phyloP scores from a whole-genome alignment of 2,329 filamentous ascomycete species.

The Diaporthe helianthi region DNA sequence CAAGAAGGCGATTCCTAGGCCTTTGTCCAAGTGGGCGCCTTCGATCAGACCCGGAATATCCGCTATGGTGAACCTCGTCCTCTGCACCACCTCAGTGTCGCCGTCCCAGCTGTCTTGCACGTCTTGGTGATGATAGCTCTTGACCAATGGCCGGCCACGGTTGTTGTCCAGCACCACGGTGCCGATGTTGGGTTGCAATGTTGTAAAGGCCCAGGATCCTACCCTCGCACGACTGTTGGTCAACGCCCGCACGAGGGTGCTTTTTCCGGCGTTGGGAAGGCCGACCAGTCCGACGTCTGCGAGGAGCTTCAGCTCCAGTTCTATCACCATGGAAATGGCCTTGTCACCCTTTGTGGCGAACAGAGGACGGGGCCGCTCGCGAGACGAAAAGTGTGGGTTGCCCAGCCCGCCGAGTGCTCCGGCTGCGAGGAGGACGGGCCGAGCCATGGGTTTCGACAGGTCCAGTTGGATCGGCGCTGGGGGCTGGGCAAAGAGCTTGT shows the following conservation, averaged over 20 bases:
- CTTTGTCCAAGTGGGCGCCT: conserved; percentile 89
- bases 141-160: conserved; percentile 71
- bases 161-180: conserved; percentile 93
- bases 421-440: conserved; percentile 83
- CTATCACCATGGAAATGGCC: conserved; percentile 78
- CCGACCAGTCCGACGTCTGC: conserved; percentile 95
- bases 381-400: conserved; percentile 90
- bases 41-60: conserved; percentile 95
- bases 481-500: conserved; percentile 70
- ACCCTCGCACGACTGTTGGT: conserved; percentile 89
- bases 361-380: conserved; percentile 76
- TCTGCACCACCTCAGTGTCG: conserved; percentile 56
- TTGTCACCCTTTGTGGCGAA: conserved; percentile 88
- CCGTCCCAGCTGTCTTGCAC: conserved; percentile 49
- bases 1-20: conserved; percentile 88
- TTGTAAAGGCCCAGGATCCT: conserved; percentile 97
- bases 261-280: conserved; percentile 95
- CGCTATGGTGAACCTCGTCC: conserved; percentile 88
- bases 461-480: conserved; percentile 75
- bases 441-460: conserved; percentile 77
- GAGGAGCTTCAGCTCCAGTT: conserved; percentile 92
- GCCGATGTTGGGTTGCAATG: conserved; percentile 91
- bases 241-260: conserved; percentile 85
- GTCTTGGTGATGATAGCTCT: conserved; percentile 43
- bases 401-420: conserved; percentile 90